These are phyloP conservation scores for Aspergillus fischeri DNA, from an alignment of 2,329 filamentous ascomycete genomes.

Conservation along the genomic window DNA sequence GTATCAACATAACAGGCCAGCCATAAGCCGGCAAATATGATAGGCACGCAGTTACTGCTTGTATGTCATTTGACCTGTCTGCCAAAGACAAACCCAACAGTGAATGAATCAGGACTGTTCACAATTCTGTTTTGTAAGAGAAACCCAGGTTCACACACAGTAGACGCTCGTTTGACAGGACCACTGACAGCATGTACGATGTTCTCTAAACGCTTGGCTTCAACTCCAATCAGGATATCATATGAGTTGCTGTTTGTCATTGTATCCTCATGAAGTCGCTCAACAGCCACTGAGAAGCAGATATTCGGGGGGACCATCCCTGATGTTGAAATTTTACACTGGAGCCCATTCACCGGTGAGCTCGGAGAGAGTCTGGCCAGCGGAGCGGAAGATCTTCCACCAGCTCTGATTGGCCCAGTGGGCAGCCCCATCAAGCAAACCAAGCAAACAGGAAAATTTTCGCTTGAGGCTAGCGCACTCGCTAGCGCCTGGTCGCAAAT, in stretches of 20 bases:
- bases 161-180: no score
- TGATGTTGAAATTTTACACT: background rate
- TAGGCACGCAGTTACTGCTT: background rate
- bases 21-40: background rate
- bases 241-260: background rate
- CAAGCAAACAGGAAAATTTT: conserved; percentile 16
- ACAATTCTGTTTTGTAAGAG: background rate
- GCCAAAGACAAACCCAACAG: background rate
- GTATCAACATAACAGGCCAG: no score
- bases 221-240: no score
- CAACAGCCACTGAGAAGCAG: background rate
- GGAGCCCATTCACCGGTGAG: background rate
- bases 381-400: background rate
- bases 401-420: background rate
- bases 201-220: no score
- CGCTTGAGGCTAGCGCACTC: conserved; percentile 26
- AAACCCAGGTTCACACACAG: no score
- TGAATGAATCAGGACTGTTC: background rate
- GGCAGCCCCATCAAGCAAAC: conserved; percentile 8
- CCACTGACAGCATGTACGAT: no score
- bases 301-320: background rate
- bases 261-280: background rate
- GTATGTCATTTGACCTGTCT: no score
- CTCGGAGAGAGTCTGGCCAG: background rate
- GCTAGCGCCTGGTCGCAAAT: conserved; percentile 3